A percentile compares a stretch with the other conserved stretches of the same genome.
These are phyloP conservation scores for Candida rishiriensis DNA, from an alignment of 805 yeast genomes.

Conservation along the genomic window DNA sequence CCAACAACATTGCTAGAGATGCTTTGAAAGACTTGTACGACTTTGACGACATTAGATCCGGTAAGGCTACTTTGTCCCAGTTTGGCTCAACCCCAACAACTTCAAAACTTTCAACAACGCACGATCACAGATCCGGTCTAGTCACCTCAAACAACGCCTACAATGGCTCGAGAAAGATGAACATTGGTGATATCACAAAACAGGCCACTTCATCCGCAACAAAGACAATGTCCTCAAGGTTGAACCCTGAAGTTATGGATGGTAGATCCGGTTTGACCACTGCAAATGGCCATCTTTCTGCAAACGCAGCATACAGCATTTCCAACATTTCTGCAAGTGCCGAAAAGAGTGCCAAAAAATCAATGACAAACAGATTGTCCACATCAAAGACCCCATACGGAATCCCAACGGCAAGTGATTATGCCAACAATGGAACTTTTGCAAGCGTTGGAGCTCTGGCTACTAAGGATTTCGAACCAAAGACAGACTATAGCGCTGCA, in stretches of 20 bases:
- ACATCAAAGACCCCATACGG: conserved; percentile 23
- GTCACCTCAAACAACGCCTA: conserved; percentile 24
- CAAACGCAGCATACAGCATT: conserved; percentile 44
- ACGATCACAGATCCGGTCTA: conserved; percentile 24
- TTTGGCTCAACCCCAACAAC: conserved; percentile 16
- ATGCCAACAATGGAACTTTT: conserved; percentile 38
- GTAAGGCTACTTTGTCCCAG: conserved; percentile 30
- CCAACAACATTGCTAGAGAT: conserved; percentile 30
- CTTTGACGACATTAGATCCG: conserved; percentile 40
- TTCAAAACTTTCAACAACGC: conserved; percentile 10
- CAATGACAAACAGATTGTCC: conserved; percentile 27
- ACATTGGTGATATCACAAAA: conserved; percentile 26
- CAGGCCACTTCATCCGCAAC: conserved; percentile 37
- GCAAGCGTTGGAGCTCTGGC: conserved; percentile 60
- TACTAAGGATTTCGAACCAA: conserved; percentile 35
- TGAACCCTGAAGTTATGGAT: conserved; percentile 36
- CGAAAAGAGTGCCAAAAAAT: conserved; percentile 32
- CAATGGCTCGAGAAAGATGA: conserved; percentile 27
- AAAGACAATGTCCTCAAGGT: conserved; percentile 40
- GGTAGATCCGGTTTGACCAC: conserved; percentile 30
- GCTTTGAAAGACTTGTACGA: conserved; percentile 38
- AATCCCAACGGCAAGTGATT: conserved; percentile 39
- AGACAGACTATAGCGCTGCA: conserved; percentile 40
- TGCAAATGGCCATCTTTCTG: conserved; percentile 29
- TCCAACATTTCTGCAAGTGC: conserved; percentile 50